A percentile compares a stretch with the other conserved stretches of the same genome.
These are phyloP conservation scores for Septoria petroselini DNA, from an alignment of 2,329 filamentous ascomycete genomes.

Conservation along the genomic window DNA sequence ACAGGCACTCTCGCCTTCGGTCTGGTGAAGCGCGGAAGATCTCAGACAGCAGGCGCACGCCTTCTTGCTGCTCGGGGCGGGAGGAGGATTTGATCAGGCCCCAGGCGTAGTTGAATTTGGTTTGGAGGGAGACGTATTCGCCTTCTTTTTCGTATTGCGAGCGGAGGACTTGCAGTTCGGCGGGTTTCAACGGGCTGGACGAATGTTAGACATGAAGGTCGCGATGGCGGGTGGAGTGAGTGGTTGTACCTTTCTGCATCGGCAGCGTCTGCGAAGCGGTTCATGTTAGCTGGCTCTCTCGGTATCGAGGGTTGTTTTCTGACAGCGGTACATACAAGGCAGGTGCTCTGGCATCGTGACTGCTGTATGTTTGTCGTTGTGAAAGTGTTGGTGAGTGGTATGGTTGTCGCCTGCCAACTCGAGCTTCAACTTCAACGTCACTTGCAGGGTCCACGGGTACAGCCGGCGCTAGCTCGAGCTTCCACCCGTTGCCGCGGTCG, in stretches of 20 bases:
- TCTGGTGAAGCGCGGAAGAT: conserved; percentile 94
- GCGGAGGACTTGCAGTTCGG: conserved; percentile 88
- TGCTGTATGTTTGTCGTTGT: neutral
- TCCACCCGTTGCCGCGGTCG: conserved; percentile 12
- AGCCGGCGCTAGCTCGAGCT: no score
- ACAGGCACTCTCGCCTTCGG: conserved; percentile 93
- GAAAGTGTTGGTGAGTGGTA: conserved; percentile 1
- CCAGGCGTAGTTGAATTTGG: conserved; percentile 99
- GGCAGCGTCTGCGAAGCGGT: conserved; percentile 70
- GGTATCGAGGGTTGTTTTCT: neutral
- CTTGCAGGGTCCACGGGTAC: no score
- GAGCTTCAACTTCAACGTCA: neutral
- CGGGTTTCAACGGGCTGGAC: conserved; percentile 76
- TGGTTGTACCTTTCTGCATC: conserved; percentile 81
- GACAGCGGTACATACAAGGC: conserved; percentile 43
- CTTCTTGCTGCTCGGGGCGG: conserved; percentile 59
- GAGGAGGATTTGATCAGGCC: conserved; percentile 89
- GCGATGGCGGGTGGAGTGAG: neutral
- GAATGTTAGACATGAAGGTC: conserved; percentile 1
- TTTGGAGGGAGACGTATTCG: conserved; percentile 93
- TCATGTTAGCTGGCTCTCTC: conserved; percentile 29
- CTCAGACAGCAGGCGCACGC: conserved; percentile 29
- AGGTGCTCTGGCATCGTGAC: conserved; percentile 41
- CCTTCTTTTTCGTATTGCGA: conserved; percentile 97
- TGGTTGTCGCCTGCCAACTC: conserved; percentile 14